These are phyloP conservation scores for Polychaeton citri DNA, from an alignment of 2,329 filamentous ascomycete species.

Conservation along the genomic window DNA sequence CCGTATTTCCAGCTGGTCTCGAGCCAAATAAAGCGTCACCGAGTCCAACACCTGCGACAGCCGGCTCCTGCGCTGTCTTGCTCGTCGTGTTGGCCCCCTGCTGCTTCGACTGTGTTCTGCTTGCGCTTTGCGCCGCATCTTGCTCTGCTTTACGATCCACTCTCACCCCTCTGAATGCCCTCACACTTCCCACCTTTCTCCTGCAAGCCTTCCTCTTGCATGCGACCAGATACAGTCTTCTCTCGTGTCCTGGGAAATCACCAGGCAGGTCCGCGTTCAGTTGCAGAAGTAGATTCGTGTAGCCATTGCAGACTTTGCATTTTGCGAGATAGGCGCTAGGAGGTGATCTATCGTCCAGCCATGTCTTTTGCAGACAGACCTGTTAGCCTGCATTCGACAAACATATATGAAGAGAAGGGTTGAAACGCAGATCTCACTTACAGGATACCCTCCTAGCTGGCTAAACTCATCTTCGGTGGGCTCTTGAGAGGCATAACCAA, in stretches of 20 bases:
- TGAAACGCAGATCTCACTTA: too few species aligned
- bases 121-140: constrained; percentile 2
- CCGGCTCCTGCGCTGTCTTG: constrained; percentile 15
- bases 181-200: constrained; percentile 68
- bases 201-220: constrained; percentile 69
- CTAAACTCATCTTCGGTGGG: constrained; percentile 70
- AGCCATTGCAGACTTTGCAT: constrained; percentile 74
- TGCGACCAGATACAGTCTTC: constrained; percentile 74
- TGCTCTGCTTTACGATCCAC: constrained; percentile 17
- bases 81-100: constrained; percentile 5
- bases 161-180: constrained; percentile 57
- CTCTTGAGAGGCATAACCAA: constrained; percentile 79
- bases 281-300: constrained; percentile 78
- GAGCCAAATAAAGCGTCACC: constrained; percentile 60
- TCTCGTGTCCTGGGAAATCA: constrained; percentile 72
- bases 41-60: constrained; percentile 21
- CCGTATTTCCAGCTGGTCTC: constrained; percentile 26
- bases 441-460: constrained; percentile 74
- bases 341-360: constrained; percentile 59
- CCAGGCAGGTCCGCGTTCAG: constrained; percentile 83
- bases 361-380: constrained; percentile 57
- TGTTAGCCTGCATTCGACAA: neutral
- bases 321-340: constrained; percentile 66
- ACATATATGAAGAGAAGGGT: neutral
- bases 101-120: neutral